phyloP scores from a whole-genome alignment of 176 grass and related monocot species.

The Ampelocalamus luodianensis region DNA sequence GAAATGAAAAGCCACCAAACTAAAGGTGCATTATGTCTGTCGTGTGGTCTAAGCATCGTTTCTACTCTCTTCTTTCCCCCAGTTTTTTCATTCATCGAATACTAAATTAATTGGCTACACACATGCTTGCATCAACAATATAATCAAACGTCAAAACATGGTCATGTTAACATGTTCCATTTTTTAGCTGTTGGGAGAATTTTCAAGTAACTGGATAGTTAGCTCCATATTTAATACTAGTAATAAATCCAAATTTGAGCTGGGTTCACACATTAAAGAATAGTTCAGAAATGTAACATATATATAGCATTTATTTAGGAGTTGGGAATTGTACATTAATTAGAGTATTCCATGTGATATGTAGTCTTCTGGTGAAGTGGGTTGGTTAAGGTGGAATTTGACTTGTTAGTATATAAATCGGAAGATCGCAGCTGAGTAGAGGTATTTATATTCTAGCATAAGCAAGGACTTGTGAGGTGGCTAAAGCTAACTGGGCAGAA shows the following conservation, averaged over 20 bases:
- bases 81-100: background rate
- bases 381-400: slow-evolving; percentile 18
- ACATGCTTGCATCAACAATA: slow-evolving; percentile 9
- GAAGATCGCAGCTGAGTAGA: background rate
- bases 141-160: background rate
- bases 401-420: slow-evolving; percentile 5
- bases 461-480: background rate
- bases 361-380: background rate
- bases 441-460: background rate
- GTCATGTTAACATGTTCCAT: slow-evolving; percentile 19
- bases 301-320: background rate
- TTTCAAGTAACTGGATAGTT: background rate
- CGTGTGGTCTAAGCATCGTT: background rate
- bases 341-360: background rate
- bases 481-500: background rate
- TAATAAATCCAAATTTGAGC: background rate
- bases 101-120: background rate
- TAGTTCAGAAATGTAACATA: background rate
- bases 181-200: background rate
- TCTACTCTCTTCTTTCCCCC: background rate
- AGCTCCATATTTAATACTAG: background rate
- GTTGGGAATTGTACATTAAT: background rate
- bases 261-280: background rate
- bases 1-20: background rate
- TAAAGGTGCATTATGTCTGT: background rate